Evolutionary conservation across 1,284 basidiomycete genomes (phyloP).

Genomic region (Coniophora puteana): DNA sequence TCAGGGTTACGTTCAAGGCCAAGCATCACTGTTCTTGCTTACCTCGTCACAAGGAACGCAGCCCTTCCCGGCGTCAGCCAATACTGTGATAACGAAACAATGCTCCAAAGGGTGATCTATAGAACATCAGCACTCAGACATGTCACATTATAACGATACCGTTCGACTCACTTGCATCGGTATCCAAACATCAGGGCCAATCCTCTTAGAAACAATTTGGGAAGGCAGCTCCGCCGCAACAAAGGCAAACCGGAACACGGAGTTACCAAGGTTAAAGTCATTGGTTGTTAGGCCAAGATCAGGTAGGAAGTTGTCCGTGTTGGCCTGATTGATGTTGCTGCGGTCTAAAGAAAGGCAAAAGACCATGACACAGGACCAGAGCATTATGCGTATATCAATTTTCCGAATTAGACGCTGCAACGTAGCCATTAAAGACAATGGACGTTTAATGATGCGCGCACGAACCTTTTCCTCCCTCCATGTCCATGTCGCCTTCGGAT

Average conservation of each 20-base stretch:
- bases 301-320: conserved; percentile 52
- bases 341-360: conserved; percentile 59
- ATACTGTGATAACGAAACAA: conserved; percentile 58
- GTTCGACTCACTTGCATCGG: conserved; percentile 48
- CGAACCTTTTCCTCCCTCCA: conserved; percentile 59
- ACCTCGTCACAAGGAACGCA: no score
- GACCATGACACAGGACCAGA: conserved; percentile 66
- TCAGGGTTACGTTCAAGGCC: no score
- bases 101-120: conserved; percentile 53
- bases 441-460: background rate
- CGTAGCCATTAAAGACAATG: conserved; percentile 1
- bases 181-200: conserved; percentile 73
- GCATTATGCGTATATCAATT: conserved; percentile 59
- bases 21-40: no score
- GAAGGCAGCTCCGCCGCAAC: conserved; percentile 65
- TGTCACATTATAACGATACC: conserved; percentile 6
- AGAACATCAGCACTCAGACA: background rate
- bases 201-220: conserved; percentile 65
- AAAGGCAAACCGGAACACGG: conserved; percentile 51
- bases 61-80: no score
- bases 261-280: conserved; percentile 70
- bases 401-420: conserved; percentile 50
- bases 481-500: conserved; percentile 67
- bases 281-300: conserved; percentile 50
- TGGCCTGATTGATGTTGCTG: conserved; percentile 52